A percentile compares a stretch with the other conserved stretches of the same genome.
These are phyloP conservation scores for Dittrichia graveolens DNA, from an alignment of 129 eudicot species.

Conservation along the genomic window DNA sequence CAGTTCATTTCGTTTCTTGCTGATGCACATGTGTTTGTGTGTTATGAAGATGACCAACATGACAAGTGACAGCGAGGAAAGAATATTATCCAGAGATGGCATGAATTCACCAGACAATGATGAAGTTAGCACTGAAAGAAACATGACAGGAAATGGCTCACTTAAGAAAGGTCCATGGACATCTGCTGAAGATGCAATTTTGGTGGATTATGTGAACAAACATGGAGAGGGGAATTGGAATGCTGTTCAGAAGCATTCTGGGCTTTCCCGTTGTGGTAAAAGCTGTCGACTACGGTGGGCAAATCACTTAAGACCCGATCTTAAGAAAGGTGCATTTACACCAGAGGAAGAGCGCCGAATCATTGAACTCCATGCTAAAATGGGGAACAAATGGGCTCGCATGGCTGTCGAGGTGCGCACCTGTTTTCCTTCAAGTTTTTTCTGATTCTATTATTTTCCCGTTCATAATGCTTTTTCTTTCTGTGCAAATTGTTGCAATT, in stretches of 20 bases:
- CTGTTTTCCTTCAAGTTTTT: background rate
- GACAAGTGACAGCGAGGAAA: slow-evolving; percentile 72
- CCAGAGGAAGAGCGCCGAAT: slow-evolving; percentile 72
- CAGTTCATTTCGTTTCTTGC: background rate
- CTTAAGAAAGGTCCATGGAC: slow-evolving; percentile 98
- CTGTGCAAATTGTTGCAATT: slow-evolving; percentile 13
- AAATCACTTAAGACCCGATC: slow-evolving; percentile 85
- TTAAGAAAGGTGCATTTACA: slow-evolving; percentile 80
- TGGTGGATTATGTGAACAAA: slow-evolving; percentile 79
- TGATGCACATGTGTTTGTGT: slow-evolving; percentile 11
- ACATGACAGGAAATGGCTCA: slow-evolving; percentile 37
- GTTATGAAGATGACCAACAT: slow-evolving; percentile 52
- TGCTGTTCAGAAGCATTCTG: slow-evolving; percentile 88
- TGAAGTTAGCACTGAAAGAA: slow-evolving; percentile 58
- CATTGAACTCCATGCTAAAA: slow-evolving; percentile 80
- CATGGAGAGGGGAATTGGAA: slow-evolving; percentile 98
- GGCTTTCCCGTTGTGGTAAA: slow-evolving; percentile 89
- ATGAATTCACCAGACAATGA: slow-evolving; percentile 58
- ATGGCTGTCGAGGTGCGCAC: slow-evolving; percentile 85
- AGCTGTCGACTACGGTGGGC: slow-evolving; percentile 98
- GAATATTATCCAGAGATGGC: slow-evolving; percentile 40
- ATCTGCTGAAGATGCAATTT: slow-evolving; percentile 84
- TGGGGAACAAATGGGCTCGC: slow-evolving; percentile 98
- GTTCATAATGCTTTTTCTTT: background rate
- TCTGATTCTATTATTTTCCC: slow-evolving; percentile 11